phyloP scores from a whole-genome alignment of 768 basidiomycete genomes.

The Tulasnella sp. region DNA sequence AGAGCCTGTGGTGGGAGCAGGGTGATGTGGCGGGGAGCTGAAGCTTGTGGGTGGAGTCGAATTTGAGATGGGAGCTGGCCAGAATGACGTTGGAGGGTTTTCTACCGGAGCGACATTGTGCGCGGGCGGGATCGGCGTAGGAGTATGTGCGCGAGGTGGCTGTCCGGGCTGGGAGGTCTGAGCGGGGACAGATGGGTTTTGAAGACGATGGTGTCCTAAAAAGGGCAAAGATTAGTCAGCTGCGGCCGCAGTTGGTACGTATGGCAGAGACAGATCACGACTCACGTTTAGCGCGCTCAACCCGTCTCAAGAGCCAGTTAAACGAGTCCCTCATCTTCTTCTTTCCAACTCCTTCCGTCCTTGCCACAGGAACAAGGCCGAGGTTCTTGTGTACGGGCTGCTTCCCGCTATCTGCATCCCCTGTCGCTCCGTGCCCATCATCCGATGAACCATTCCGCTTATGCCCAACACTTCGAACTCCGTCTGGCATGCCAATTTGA shows the following conservation, averaged over 20 bases:
- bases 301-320: constrained; percentile 61
- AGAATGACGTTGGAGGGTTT: background rate
- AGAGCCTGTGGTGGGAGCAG: background rate
- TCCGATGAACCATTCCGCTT: background rate
- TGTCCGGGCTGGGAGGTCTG: background rate
- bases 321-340: constrained; percentile 68
- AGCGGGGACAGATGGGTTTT: background rate
- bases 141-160: background rate
- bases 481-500: constrained; percentile 11
- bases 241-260: background rate
- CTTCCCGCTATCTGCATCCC: constrained; percentile 4
- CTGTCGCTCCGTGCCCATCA: background rate
- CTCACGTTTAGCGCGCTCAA: constrained; percentile 40
- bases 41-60: background rate
- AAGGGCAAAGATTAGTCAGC: background rate
- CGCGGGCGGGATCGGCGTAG: background rate
- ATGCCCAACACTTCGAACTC: background rate
- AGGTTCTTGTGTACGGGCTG: constrained; percentile 26
- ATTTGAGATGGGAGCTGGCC: background rate
- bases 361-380: constrained; percentile 70
- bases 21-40: background rate
- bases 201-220: constrained; percentile 8
- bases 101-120: background rate
- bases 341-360: constrained; percentile 47
- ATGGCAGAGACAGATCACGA: background rate